These are phyloP conservation scores for Paracamarosporium sp. DNA, from an alignment of 2,329 filamentous ascomycete genomes.

Conservation along the genomic window DNA sequence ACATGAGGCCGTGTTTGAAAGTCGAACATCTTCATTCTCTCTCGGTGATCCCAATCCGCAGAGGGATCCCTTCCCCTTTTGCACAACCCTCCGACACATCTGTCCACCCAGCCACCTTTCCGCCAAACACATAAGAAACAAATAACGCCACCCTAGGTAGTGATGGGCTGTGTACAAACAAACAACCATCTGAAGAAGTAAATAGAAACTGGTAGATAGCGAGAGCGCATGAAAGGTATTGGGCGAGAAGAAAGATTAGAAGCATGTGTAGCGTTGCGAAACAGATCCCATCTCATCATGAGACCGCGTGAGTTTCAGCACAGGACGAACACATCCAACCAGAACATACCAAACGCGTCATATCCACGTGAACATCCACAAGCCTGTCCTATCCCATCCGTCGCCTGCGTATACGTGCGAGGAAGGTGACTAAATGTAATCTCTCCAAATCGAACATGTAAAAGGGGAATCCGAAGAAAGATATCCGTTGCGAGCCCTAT, in stretches of 20 bases:
- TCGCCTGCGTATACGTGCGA: constrained; percentile 10
- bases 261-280: constrained; percentile 8
- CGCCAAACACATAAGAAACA: constrained; percentile 8
- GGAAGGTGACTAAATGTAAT: neutral
- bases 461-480: constrained; percentile 11
- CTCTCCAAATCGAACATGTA: constrained; percentile 8
- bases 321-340: constrained; percentile 9
- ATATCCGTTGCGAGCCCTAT: constrained; percentile 25
- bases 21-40: constrained; percentile 16
- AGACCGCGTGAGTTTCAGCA: constrained; percentile 19
- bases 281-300: constrained; percentile 9
- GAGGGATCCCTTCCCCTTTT: neutral
- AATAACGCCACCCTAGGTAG: constrained; percentile 16
- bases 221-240: constrained; percentile 13
- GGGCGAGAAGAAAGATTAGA: constrained; percentile 8
- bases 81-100: neutral
- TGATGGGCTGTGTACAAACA: constrained; percentile 9
- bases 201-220: constrained; percentile 6
- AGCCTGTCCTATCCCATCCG: constrained; percentile 7
- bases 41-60: neutral
- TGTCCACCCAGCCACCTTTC: neutral
- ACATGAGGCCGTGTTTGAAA: constrained; percentile 4
- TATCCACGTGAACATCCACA: constrained; percentile 15
- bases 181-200: constrained; percentile 12
- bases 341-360: constrained; percentile 12